Evolutionary conservation across 2,329 filamentous ascomycete species (phyloP).

Genomic region (Xylogone sp.): DNA sequence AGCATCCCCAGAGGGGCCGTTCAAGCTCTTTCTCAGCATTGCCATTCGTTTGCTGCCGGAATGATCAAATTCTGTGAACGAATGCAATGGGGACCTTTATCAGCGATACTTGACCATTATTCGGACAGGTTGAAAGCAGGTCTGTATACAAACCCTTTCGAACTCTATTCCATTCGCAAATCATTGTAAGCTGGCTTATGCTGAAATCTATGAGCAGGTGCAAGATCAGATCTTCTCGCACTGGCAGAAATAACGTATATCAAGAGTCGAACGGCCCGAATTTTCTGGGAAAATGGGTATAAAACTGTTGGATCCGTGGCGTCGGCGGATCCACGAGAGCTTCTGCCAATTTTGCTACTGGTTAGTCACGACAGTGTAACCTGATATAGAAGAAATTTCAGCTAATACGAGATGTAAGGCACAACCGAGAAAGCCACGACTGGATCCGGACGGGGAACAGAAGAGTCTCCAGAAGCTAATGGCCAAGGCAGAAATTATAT

Average conservation of each 20-base stretch:
- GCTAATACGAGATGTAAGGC: conserved; percentile 42
- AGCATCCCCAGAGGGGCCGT: conserved; percentile 65
- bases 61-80: conserved; percentile 77
- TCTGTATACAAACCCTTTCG: conserved; percentile 10
- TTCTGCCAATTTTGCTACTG: conserved; percentile 70
- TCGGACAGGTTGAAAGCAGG: conserved; percentile 65
- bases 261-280: conserved; percentile 69
- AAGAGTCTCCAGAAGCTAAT: conserved; percentile 62
- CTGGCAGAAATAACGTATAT: conserved; percentile 70
- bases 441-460: conserved; percentile 52
- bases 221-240: conserved; percentile 65
- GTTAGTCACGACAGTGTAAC: conserved; percentile 37
- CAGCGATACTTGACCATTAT: conserved; percentile 71
- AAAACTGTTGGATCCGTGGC: conserved; percentile 64
- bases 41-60: conserved; percentile 73
- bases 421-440: conserved; percentile 60
- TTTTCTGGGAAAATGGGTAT: conserved; percentile 76
- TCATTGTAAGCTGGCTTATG: too few relatives aligned
- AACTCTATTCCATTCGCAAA: neutral
- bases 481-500: conserved; percentile 64
- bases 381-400: too few relatives aligned
- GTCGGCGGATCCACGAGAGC: conserved; percentile 62
- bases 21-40: conserved; percentile 70
- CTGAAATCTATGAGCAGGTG: too few relatives aligned
- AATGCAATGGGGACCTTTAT: conserved; percentile 72